These are phyloP conservation scores for Plenodomus tracheiphilus DNA, from an alignment of 2,329 filamentous ascomycete species.

Conservation along the genomic window DNA sequence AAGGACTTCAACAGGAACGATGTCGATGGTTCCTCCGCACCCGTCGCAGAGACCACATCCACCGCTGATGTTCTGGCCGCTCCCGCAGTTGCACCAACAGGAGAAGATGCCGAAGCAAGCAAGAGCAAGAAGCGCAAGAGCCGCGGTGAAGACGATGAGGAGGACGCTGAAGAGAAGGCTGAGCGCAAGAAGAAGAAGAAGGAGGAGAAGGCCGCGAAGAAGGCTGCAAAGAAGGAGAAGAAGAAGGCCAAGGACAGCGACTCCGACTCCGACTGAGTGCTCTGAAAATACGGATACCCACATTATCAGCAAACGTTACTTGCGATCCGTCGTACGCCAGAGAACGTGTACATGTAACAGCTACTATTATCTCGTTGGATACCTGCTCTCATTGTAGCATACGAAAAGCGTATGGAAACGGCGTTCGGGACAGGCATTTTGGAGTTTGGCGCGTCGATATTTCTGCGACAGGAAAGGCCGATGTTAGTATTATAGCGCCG, in stretches of 20 bases:
- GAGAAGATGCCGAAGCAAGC: constrained; percentile 46
- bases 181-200: constrained; percentile 70
- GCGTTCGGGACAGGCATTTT: constrained; percentile 34
- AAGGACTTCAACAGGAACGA: constrained; percentile 67
- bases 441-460: constrained; percentile 40
- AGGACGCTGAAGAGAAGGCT: constrained; percentile 52
- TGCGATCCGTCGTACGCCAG: constrained; percentile 18
- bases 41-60: constrained; percentile 38
- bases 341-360: constrained; percentile 25
- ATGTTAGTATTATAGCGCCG: constrained; percentile 23
- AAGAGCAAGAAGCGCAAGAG: constrained; percentile 54
- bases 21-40: constrained; percentile 23
- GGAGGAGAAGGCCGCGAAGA: constrained; percentile 59
- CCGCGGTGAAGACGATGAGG: constrained; percentile 52
- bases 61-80: constrained; percentile 42
- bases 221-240: constrained; percentile 35
- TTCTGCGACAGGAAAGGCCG: constrained; percentile 31
- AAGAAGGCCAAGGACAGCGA: constrained; percentile 37
- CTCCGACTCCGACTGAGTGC: constrained; percentile 37
- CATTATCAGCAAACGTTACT: constrained; percentile 14
- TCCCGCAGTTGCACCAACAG: constrained; percentile 40
- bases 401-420: constrained; percentile 38
- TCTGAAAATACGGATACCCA: neutral
- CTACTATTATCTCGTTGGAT: constrained; percentile 28
- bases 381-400: constrained; percentile 41